Evolutionary conservation across 345 rosid species (phyloP).

Genomic region (Bruguiera sexangula): DNA sequence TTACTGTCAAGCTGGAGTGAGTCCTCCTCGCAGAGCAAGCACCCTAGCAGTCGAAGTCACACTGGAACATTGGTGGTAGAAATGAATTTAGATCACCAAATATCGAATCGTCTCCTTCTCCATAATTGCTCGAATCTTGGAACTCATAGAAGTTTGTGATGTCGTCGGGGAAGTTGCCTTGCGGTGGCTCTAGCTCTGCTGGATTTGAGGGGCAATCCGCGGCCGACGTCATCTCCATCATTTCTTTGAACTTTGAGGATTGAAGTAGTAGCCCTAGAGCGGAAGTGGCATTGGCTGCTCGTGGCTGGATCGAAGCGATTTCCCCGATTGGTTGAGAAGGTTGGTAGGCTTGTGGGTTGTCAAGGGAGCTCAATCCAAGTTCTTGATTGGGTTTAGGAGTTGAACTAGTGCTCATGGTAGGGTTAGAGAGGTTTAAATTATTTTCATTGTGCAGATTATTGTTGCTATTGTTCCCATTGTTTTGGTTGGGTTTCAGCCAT

Average conservation of each 20-base stretch:
- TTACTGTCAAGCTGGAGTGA: too few relatives aligned
- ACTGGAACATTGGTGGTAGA: conserved; percentile 21
- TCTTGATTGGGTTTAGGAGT: conserved; percentile 18
- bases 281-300: conserved; percentile 26
- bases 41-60: conserved; percentile 1
- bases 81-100: conserved; percentile 32
- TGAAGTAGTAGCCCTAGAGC: conserved; percentile 46
- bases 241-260: conserved; percentile 55
- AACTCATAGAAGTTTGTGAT: conserved; percentile 41
- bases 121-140: conserved; percentile 22
- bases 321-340: not conserved
- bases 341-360: conserved; percentile 12
- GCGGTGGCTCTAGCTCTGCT: conserved; percentile 26
- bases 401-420: not conserved
- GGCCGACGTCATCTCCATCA: conserved; percentile 46
- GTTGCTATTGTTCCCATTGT: conserved; percentile 1
- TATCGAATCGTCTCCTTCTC: conserved; percentile 31
- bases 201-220: conserved; percentile 27
- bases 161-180: conserved; percentile 46
- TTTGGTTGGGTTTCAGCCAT: conserved; percentile 53
- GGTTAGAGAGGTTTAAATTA: conserved; percentile 9
- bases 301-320: conserved; percentile 1
- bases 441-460: not conserved
- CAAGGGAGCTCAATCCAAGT: conserved; percentile 24
- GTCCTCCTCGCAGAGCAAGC: not conserved